Conservation (phyloP, 257 asterid species). For the Primulina tabacum region DNA sequence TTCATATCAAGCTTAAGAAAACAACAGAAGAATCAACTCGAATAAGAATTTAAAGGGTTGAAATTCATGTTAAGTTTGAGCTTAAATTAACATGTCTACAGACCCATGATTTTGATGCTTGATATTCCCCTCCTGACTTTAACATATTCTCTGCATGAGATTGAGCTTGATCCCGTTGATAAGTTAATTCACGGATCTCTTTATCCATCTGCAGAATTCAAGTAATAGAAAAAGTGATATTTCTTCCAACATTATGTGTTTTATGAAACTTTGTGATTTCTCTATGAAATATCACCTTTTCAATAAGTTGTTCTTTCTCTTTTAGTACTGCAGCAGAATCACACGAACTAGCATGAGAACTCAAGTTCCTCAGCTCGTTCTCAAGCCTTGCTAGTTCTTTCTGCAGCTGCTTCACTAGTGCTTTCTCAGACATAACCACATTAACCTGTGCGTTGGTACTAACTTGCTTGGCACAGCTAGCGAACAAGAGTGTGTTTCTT, state of each 20-base stretch:
- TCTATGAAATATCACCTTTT: constrained; percentile 46
- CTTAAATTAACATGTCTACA: constrained; percentile 6
- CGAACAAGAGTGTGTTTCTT: constrained; percentile 83
- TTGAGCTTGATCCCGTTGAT: constrained; percentile 68
- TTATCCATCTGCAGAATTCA: constrained; percentile 57
- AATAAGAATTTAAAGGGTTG: not conserved
- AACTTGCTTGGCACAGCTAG: constrained; percentile 94
- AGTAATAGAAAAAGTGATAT: not conserved
- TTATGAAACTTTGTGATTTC: not conserved
- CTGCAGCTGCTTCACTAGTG: constrained; percentile 80
- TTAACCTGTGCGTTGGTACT: constrained; percentile 77
- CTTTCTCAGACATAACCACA: constrained; percentile 87
- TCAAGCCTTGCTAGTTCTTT: constrained; percentile 72
- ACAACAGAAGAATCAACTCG: constrained; percentile 12
- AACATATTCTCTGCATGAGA: constrained; percentile 50
- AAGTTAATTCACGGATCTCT: constrained; percentile 55
- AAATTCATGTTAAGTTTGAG: constrained; percentile 15
- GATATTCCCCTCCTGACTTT: constrained; percentile 33
- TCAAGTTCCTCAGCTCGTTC: constrained; percentile 58
- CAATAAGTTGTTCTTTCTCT: constrained; percentile 72
- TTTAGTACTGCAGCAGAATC: constrained; percentile 49
- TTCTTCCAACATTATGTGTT: not conserved
- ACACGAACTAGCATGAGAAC: constrained; percentile 36
- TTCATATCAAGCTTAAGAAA: constrained; percentile 41
- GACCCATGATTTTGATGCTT: constrained; percentile 53